A percentile compares a stretch with the other conserved stretches of the same genome.
Evolutionary conservation across 208 protist species (phyloP).

Genomic region (Trypanosoma theileri): DNA sequence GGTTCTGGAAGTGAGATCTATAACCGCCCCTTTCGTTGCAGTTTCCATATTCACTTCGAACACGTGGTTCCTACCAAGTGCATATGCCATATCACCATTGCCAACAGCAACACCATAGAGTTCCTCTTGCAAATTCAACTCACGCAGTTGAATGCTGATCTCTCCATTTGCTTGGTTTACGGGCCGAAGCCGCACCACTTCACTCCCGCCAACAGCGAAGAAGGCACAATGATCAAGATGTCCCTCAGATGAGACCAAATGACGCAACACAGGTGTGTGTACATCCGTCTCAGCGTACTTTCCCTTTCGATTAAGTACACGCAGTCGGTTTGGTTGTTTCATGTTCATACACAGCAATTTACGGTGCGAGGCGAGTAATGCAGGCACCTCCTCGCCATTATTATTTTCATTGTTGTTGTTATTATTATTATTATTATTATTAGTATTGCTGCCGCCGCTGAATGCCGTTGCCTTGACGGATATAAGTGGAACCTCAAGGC

Average conservation of each 20-base stretch:
- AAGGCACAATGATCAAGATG: conserved; percentile 57
- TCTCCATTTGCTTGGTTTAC: conserved; percentile 69
- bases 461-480: conserved; percentile 66
- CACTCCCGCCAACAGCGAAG: conserved; percentile 69
- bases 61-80: conserved; percentile 57
- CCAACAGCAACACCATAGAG: conserved; percentile 63
- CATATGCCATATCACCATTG: conserved; percentile 53
- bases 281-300: conserved; percentile 67
- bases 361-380: conserved; percentile 63
- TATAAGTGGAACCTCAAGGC: conserved; percentile 65
- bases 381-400: conserved; percentile 26
- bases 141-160: conserved; percentile 43
- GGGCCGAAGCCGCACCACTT: conserved; percentile 62
- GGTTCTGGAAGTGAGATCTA: conserved; percentile 57
- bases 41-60: conserved; percentile 71
- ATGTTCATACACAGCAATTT: conserved; percentile 80
- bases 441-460: conserved; percentile 2
- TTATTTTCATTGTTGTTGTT: too few relatives aligned
- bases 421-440: too few relatives aligned
- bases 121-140: conserved; percentile 56
- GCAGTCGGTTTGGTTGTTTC: conserved; percentile 79
- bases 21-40: conserved; percentile 30
- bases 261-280: conserved; percentile 39
- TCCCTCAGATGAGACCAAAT: conserved; percentile 63
- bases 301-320: conserved; percentile 71